Percentiles rank a stretch among this genome's conserved stretches.
Evolutionary conservation across 2,329 filamentous ascomycete species (phyloP).

Genomic region (Neurospora sp.): DNA sequence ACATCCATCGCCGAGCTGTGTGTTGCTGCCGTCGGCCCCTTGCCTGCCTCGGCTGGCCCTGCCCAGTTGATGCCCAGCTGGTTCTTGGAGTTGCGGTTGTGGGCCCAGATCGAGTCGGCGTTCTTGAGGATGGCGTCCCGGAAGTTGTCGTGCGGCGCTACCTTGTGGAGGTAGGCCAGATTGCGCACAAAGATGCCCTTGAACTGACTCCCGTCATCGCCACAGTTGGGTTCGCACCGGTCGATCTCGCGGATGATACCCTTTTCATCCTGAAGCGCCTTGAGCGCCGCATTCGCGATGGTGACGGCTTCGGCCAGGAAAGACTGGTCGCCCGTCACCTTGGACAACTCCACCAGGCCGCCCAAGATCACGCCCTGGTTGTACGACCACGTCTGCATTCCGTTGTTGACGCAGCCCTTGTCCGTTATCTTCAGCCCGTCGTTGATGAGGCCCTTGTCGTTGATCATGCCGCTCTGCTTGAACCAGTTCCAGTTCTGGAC

Average conservation of each 20-base stretch:
- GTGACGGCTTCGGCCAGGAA: conserved; percentile 29
- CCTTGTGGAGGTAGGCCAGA: conserved; percentile 43
- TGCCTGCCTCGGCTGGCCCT: conserved; percentile 38
- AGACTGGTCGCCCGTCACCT: conserved; percentile 29
- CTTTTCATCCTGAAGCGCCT: conserved; percentile 27
- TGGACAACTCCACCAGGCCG: conserved; percentile 39
- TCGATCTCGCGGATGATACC: conserved; percentile 40
- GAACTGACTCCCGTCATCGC: conserved; percentile 49
- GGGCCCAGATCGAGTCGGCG: conserved; percentile 55
- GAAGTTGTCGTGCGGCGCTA: conserved; percentile 38
- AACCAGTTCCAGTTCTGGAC: conserved; percentile 45
- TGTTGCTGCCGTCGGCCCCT: conserved; percentile 41
- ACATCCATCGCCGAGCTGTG: conserved; percentile 59
- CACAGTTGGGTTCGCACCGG: conserved; percentile 41
- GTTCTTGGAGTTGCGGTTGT: conserved; percentile 37
- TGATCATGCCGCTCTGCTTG: conserved; percentile 38
- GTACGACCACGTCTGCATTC: conserved; percentile 38
- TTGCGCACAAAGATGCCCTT: conserved; percentile 63
- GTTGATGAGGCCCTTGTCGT: conserved; percentile 37
- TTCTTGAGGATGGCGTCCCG: conserved; percentile 47
- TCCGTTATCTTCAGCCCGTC: conserved; percentile 37
- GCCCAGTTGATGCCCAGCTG: conserved; percentile 55
- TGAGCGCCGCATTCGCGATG: conserved; percentile 44
- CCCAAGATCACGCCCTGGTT: conserved; percentile 47
- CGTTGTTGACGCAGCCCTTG: conserved; percentile 39